Base-by-base conservation (phyloP, 192 early-diverging fungal genomes). In the Backusella sp. region DNA sequence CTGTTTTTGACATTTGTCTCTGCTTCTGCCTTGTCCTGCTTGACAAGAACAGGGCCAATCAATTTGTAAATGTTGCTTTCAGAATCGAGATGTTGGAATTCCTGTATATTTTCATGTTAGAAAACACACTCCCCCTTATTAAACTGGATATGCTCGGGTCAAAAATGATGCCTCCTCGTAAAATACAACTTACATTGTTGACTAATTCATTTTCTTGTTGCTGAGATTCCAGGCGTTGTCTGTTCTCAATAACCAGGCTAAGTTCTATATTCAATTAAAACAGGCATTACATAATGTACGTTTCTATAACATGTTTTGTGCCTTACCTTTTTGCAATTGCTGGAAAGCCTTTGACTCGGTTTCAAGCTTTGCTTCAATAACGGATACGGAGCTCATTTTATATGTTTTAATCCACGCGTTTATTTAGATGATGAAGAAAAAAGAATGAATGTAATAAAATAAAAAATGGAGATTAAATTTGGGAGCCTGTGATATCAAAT, bases 201-300 rank as follows among this genome's bases (percentile, higher is more conserved):
- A 99, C 96, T 73, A 95, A 74, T 78, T 96, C 94, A 85, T 99
- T 99, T 73, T 99, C 98, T 73, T 97, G 93, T 42, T 96, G 86
- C 82, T 99, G 98, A 32, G 98, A 97, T 77, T 99, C 96, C 19
- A 99, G 88, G 75, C 91, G 91, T 74, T 94, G 91, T 53, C 94
- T 89, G 70, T 86, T 90, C 59, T 86, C 83, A 26, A 97, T 91
- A 28, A 90, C 90, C 76, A 90, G 91, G 36, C 89, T 68, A 70
- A 93, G 89, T 49, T 98, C 97, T 96, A 75, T 26, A 39, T 9
- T 62, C 52, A 14, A 6, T 36, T 23, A 59, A 32, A 59, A 23
- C 53, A 49, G 46, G 1, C 53, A 59, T 59, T 59, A 49, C 46
- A 49, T 49, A 8, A 21, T 21, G 4, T 17, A 28, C 34, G 73